These are phyloP conservation scores for Myriosclerotinia scirpicola DNA, from an alignment of 2,329 filamentous ascomycete genomes.

Conservation along the genomic window DNA sequence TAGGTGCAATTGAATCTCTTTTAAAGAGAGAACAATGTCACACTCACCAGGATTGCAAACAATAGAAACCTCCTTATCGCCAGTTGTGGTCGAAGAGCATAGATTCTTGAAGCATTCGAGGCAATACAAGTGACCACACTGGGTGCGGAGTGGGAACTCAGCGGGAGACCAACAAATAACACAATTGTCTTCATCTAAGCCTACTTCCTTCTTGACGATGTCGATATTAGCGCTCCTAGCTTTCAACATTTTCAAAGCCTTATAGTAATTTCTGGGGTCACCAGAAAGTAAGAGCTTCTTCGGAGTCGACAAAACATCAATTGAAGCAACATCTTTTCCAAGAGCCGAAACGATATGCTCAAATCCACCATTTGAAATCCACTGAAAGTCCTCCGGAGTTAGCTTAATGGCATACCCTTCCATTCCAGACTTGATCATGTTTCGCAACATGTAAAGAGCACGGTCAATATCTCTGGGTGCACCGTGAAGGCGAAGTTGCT, in stretches of 20 bases:
- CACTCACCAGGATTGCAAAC: slow-evolving; percentile 25
- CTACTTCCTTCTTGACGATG: background rate
- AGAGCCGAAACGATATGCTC: slow-evolving; percentile 1
- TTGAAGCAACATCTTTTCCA: slow-evolving; percentile 31
- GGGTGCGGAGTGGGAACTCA: background rate
- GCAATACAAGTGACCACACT: slow-evolving; percentile 43
- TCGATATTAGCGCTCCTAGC: slow-evolving; percentile 16
- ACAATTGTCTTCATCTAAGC: background rate
- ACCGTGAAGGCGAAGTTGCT: background rate
- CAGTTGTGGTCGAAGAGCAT: slow-evolving; percentile 33
- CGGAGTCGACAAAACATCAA: slow-evolving; percentile 9
- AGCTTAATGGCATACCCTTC: slow-evolving; percentile 35
- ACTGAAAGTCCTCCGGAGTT: slow-evolving; percentile 33
- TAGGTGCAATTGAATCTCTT: slow-evolving; percentile 26
- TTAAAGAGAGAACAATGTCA: slow-evolving; percentile 17
- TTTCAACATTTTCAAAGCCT: slow-evolving; percentile 1
- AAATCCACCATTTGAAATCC: slow-evolving; percentile 2
- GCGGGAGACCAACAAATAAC: slow-evolving; percentile 6
- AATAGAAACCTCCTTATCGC: slow-evolving; percentile 29
- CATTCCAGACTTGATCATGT: slow-evolving; percentile 29
- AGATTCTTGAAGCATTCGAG: slow-evolving; percentile 44
- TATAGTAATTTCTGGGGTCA: background rate
- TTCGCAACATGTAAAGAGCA: slow-evolving; percentile 37
- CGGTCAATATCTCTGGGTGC: background rate
- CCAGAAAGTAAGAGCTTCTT: slow-evolving; percentile 3